A percentile compares a stretch with the other conserved stretches of the same genome.
Conservation (phyloP, 345 rosid genomes). For the Arabidopsis suecica region DNA sequence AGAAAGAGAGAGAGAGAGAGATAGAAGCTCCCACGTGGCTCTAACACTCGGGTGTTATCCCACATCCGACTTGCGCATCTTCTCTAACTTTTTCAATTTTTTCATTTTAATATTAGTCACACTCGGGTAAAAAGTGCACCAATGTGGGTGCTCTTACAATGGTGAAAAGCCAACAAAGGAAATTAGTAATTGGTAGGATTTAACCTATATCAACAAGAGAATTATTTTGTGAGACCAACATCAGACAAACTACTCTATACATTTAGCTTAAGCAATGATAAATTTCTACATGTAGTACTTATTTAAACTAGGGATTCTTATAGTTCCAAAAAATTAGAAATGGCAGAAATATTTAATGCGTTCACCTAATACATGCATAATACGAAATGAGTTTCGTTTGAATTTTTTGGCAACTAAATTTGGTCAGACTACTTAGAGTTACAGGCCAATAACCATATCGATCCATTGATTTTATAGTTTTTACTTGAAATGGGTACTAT, state of each 20-base stretch:
- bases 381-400: not conserved
- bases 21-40: too few relatives aligned
- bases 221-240: not conserved
- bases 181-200: not conserved
- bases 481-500: conserved; percentile 38
- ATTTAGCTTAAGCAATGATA: not conserved
- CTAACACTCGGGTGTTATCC: too few relatives aligned
- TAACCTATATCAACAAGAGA: too few relatives aligned
- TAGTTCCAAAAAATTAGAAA: not conserved
- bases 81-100: too few relatives aligned
- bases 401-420: conserved; percentile 26
- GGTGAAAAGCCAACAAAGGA: too few relatives aligned
- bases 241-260: not conserved
- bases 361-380: conserved; percentile 29
- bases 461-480: conserved; percentile 29
- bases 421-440: conserved; percentile 34
- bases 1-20: too few relatives aligned
- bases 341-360: not conserved
- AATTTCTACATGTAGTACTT: not conserved
- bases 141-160: too few relatives aligned
- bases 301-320: conserved; percentile 3
- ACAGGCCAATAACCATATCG: conserved; percentile 14
- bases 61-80: too few relatives aligned
- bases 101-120: too few relatives aligned
- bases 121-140: too few relatives aligned